Percentiles rank a stretch among this genome's conserved stretches.
These are phyloP conservation scores for Digitaria exilis DNA, from an alignment of 202 grass and related monocot species.

Conservation along the genomic window DNA sequence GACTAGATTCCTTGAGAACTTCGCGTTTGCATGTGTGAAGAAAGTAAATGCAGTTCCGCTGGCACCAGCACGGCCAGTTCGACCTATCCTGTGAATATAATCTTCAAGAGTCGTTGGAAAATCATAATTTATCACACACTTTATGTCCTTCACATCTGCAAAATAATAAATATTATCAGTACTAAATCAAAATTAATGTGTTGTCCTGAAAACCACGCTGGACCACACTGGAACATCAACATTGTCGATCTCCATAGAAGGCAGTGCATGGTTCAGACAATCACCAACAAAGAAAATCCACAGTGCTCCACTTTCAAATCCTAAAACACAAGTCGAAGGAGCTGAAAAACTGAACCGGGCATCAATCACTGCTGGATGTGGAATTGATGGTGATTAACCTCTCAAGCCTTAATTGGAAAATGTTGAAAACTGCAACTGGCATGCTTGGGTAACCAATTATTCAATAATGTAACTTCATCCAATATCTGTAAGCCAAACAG, in stretches of 20 bases:
- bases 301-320: conserved; percentile 27
- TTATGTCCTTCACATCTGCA: conserved; percentile 99
- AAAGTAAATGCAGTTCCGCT: conserved; percentile 88
- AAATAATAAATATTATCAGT: conserved; percentile 42
- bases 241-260: conserved; percentile 51
- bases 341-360: conserved; percentile 81
- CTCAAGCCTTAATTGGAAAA: conserved; percentile 37
- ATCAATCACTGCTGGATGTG: conserved; percentile 60
- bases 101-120: conserved; percentile 93
- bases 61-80: conserved; percentile 94
- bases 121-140: conserved; percentile 99
- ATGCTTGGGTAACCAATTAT: conserved; percentile 38
- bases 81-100: conserved; percentile 97
- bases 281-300: conserved; percentile 35
- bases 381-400: conserved; percentile 83
- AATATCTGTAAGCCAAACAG: conserved; percentile 35
- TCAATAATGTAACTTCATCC: conserved; percentile 37
- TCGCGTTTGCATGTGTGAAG: conserved; percentile 76
- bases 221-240: conserved; percentile 51
- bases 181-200: conserved; percentile 24
- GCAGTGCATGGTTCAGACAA: conserved; percentile 52
- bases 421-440: conserved; percentile 37
- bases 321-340: conserved; percentile 67
- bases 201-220: conserved; percentile 36
- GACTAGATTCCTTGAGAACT: conserved; percentile 78